These are phyloP conservation scores for Osmanthus fragrans DNA, from an alignment of 257 asterid genomes.

Conservation along the genomic window DNA sequence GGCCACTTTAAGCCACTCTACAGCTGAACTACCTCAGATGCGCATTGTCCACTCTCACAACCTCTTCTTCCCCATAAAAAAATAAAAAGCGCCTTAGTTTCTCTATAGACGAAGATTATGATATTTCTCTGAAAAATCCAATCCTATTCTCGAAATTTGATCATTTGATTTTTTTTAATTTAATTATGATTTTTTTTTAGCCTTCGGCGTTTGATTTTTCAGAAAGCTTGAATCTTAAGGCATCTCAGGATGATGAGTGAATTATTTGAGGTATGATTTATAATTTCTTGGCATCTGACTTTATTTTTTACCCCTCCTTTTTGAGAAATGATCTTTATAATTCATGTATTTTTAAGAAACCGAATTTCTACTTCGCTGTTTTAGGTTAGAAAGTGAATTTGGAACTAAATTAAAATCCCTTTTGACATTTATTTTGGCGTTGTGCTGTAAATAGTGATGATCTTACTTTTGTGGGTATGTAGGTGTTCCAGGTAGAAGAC, in stretches of 20 bases:
- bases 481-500: slow-evolving; percentile 18
- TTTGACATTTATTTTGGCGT: not conserved
- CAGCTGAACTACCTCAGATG: slow-evolving; percentile 30
- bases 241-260: slow-evolving; percentile 10
- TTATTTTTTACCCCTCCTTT: too few relatives aligned
- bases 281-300: not conserved
- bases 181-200: slow-evolving; percentile 1
- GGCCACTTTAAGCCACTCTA: slow-evolving; percentile 24
- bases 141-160: not conserved
- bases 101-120: slow-evolving; percentile 24
- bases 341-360: slow-evolving; percentile 2
- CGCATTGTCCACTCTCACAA: slow-evolving; percentile 24
- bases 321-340: not conserved
- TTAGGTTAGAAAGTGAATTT: not conserved
- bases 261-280: slow-evolving; percentile 28
- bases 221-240: slow-evolving; percentile 24
- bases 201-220: slow-evolving; percentile 16
- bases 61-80: slow-evolving; percentile 12
- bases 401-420: not conserved
- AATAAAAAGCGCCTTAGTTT: not conserved
- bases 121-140: slow-evolving; percentile 21
- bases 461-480: slow-evolving; percentile 1
- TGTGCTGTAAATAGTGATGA: not conserved
- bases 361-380: not conserved
- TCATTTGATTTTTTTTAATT: slow-evolving; percentile 2